These are phyloP conservation scores for Cladosporium sp. DNA, from an alignment of 2,329 filamentous ascomycete genomes.

Conservation along the genomic window DNA sequence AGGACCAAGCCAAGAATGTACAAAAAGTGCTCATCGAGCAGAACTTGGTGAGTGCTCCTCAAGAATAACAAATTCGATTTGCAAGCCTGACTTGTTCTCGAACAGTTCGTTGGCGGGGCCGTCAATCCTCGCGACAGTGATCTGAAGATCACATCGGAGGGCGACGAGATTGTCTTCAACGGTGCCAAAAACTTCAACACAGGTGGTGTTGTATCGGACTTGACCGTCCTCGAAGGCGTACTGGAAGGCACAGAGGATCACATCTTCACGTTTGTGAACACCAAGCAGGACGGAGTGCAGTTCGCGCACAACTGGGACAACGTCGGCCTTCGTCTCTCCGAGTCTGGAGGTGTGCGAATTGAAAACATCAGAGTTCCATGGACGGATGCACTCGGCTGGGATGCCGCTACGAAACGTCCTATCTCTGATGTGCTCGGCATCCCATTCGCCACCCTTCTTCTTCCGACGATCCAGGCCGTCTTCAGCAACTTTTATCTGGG, in stretches of 20 bases:
- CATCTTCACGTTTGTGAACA: conserved; percentile 63
- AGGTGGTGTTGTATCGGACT: conserved; percentile 64
- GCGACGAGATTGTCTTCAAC: conserved; percentile 59
- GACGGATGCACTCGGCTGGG: conserved; percentile 64
- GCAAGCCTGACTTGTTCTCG: conserved; percentile 42
- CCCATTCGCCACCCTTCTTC: conserved; percentile 57
- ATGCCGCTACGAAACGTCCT: conserved; percentile 51
- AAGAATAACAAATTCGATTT: conserved; percentile 20
- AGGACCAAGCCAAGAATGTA: conserved; percentile 56
- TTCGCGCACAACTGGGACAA: conserved; percentile 66
- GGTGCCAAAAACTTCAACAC: conserved; percentile 68
- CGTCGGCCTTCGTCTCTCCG: conserved; percentile 62
- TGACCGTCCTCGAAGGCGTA: conserved; percentile 65
- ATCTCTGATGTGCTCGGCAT: conserved; percentile 53
- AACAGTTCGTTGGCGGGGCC: conserved; percentile 60
- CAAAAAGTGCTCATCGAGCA: conserved; percentile 60
- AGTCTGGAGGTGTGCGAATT: conserved; percentile 64
- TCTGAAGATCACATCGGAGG: conserved; percentile 56
- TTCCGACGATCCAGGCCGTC: conserved; percentile 65
- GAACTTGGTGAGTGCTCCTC: conserved; percentile 53
- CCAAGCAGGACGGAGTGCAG: conserved; percentile 56
- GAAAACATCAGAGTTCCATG: conserved; percentile 58
- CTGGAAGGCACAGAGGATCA: conserved; percentile 59
- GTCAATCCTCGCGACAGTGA: conserved; percentile 67
- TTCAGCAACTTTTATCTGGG: conserved; percentile 67